phyloP scores from a whole-genome alignment of 2,329 filamentous ascomycete species.

The Trichoderma sp. region DNA sequence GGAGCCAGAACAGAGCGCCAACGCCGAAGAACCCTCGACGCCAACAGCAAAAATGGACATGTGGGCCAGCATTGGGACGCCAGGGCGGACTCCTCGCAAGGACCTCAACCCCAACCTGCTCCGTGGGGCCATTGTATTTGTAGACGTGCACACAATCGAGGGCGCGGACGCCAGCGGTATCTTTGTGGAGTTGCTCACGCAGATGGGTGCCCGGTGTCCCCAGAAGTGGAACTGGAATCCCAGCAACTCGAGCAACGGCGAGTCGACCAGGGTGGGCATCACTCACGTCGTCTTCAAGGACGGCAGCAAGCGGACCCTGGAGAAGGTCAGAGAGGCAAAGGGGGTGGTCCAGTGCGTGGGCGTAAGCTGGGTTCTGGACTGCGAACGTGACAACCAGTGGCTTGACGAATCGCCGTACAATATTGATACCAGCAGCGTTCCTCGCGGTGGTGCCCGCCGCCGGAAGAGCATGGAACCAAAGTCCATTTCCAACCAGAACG shows the following conservation, averaged over 20 bases:
- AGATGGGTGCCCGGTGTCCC: slow-evolving; percentile 79
- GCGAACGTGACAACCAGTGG: slow-evolving; percentile 74
- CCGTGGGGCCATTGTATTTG: slow-evolving; percentile 72
- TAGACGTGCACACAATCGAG: slow-evolving; percentile 80
- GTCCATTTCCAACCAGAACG: slow-evolving; percentile 66
- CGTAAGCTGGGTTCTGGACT: slow-evolving; percentile 84
- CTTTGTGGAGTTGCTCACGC: slow-evolving; percentile 73
- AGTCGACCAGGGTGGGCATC: slow-evolving; percentile 63
- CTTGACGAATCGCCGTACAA: slow-evolving; percentile 69
- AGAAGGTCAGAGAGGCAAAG: slow-evolving; percentile 71
- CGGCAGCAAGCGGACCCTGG: slow-evolving; percentile 73
- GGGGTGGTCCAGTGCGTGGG: slow-evolving; percentile 83
- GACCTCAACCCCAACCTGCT: slow-evolving; percentile 56
- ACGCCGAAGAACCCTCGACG: slow-evolving; percentile 26
- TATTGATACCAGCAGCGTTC: slow-evolving; percentile 64
- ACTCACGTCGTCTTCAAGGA: slow-evolving; percentile 92
- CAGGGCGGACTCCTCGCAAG: slow-evolving; percentile 54
- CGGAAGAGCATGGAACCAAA: slow-evolving; percentile 81
- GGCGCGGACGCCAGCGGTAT: slow-evolving; percentile 78
- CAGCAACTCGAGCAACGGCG: slow-evolving; percentile 34
- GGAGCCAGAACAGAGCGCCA: slow-evolving; percentile 26
- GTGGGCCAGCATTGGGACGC: slow-evolving; percentile 57
- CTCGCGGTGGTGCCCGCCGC: slow-evolving; percentile 68
- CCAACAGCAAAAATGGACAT: slow-evolving; percentile 49
- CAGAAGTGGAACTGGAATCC: slow-evolving; percentile 75